Conservation (phyloP, 495 filamentous ascomycete genomes). For the Aspergillus nidulans region DNA sequence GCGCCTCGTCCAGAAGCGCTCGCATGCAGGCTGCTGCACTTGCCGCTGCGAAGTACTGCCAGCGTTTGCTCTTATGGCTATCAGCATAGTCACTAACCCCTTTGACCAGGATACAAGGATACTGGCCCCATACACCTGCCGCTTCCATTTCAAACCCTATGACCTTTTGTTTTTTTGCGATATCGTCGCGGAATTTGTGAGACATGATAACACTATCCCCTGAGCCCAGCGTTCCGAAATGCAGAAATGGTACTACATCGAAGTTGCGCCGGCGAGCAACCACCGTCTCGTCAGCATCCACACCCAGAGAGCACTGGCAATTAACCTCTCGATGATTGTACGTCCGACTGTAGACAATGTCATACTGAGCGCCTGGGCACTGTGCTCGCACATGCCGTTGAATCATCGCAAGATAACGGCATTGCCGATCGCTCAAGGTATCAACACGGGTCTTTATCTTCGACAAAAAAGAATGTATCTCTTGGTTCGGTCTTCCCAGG, state of each 20-base stretch:
- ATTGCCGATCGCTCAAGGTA: slow-evolving; percentile 10
- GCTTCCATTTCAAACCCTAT: not conserved
- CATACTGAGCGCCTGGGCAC: no score
- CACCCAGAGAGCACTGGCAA: no score
- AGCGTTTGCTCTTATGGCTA: not conserved
- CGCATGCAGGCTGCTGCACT: not conserved
- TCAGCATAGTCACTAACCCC: not conserved
- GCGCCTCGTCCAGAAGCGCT: not conserved
- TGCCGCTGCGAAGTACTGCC: not conserved
- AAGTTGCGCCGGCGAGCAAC: not conserved
- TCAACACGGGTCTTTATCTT: slow-evolving; percentile 7
- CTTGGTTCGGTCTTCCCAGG: slow-evolving; percentile 22
- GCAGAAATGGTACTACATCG: not conserved
- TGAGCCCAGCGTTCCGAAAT: not conserved
- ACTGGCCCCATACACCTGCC: not conserved
- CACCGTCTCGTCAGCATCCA: no score
- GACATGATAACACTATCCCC: not conserved
- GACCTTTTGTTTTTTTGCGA: not conserved
- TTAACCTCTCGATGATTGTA: no score
- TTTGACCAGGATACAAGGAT: not conserved
- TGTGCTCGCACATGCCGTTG: not conserved
- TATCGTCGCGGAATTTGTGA: not conserved
- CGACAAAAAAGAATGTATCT: slow-evolving; percentile 25
- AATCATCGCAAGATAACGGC: not conserved
- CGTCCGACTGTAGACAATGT: not conserved